Conservation (phyloP, 495 filamentous ascomycete species). For the Xylaria cubensis region DNA sequence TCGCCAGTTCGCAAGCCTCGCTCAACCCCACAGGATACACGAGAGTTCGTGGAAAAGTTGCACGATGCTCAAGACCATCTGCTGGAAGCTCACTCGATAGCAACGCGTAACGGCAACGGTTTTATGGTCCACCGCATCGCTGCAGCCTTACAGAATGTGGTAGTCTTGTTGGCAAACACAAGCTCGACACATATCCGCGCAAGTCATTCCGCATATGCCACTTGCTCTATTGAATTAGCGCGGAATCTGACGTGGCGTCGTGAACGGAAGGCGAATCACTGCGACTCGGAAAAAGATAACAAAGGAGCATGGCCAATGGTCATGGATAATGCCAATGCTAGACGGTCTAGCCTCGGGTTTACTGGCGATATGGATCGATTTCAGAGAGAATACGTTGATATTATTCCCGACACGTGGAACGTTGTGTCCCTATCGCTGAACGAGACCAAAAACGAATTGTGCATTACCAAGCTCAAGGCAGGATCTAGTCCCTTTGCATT, state of each 20-base stretch:
- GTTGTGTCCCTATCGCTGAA: slow-evolving; percentile 84
- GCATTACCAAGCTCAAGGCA: slow-evolving; percentile 76
- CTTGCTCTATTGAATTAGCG: slow-evolving; percentile 66
- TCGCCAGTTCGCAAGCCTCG: slow-evolving; percentile 40
- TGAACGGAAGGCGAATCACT: slow-evolving; percentile 60
- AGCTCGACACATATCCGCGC: slow-evolving; percentile 39
- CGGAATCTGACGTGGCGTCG: slow-evolving; percentile 66
- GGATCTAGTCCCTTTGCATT: slow-evolving; percentile 81
- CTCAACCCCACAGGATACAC: slow-evolving; percentile 33
- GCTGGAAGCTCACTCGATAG: slow-evolving; percentile 60
- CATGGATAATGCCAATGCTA: slow-evolving; percentile 31
- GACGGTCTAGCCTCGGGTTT: slow-evolving; percentile 46
- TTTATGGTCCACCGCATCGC: slow-evolving; percentile 63
- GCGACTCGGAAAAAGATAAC: slow-evolving; percentile 41
- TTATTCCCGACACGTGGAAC: slow-evolving; percentile 83
- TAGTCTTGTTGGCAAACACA: slow-evolving; percentile 70
- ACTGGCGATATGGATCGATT: slow-evolving; percentile 61
- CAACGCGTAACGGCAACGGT: slow-evolving; percentile 53
- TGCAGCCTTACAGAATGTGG: slow-evolving; percentile 64
- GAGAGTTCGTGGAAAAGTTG: slow-evolving; percentile 63
- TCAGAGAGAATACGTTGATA: slow-evolving; percentile 75
- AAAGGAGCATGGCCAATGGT: slow-evolving; percentile 40
- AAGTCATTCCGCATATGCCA: slow-evolving; percentile 64
- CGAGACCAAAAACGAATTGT: slow-evolving; percentile 79
- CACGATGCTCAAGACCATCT: slow-evolving; percentile 66